Percentiles rank a stretch among this genome's conserved stretches.
phyloP scores from a whole-genome alignment of 2,329 filamentous ascomycete species.

The Fusarium longipes region DNA sequence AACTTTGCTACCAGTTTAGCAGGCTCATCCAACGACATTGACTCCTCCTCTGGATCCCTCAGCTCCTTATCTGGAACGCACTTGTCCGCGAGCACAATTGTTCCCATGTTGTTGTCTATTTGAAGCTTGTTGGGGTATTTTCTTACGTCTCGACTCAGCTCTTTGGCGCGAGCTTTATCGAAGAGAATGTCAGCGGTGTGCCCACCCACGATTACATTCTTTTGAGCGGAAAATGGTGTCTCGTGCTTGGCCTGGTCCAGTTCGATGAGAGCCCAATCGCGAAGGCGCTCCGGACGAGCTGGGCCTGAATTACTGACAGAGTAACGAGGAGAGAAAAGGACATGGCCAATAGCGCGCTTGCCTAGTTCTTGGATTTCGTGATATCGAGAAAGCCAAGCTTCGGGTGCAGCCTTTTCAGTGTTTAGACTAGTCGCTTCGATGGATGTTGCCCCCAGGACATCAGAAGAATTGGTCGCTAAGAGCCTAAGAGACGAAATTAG shows the following conservation, averaged over 20 bases:
- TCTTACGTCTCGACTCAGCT: not conserved
- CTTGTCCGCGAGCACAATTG: not conserved
- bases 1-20: not conserved
- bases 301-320: not conserved
- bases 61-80: not conserved
- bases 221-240: fast-evolving
- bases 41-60: not conserved
- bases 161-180: fast-evolving
- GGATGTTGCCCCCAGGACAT: too few species aligned
- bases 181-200: not conserved
- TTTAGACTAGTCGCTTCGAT: too few species aligned
- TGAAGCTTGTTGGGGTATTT: fast-evolving
- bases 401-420: too few species aligned
- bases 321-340: not conserved
- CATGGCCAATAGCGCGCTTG: not conserved
- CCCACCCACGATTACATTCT: not conserved
- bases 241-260: not conserved
- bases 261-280: not conserved
- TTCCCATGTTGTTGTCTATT: not conserved
- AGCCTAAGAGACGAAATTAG: too few species aligned
- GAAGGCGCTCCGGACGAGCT: not conserved
- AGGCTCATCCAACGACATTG: fast-evolving
- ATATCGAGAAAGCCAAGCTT: too few species aligned
- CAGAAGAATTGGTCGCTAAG: too few species aligned
- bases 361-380: too few species aligned